Base-by-base conservation (phyloP, 352 stramenopile species). In the Globisporangium iwayamae region DNA sequence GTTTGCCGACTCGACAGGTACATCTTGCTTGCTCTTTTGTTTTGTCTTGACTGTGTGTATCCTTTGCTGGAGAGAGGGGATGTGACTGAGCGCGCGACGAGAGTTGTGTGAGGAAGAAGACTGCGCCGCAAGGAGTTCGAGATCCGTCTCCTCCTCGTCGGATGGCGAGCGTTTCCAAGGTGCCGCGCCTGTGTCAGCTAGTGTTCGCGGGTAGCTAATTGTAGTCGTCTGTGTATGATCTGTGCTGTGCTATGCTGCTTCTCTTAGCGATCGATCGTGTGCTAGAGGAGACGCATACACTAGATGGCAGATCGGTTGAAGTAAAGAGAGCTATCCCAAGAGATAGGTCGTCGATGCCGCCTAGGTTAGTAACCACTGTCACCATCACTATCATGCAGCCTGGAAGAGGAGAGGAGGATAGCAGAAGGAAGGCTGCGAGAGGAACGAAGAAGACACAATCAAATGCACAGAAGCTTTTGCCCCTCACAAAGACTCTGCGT, bases 311-410 rank as follows among this genome's bases (percentile, higher is more conserved):
- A 28, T 85, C 89, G 32, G 89, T 98, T 36, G 92, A 98, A 76
- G 91, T 98, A 48, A 98, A 98, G 76, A 76, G 86, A 58, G 92
- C 92, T 36, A 93, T 98, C 62, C 90, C 82, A 59, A 85, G 91
- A 69, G 88, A 94, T 83, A 90, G 79, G 66, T 83, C 87, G 46
- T 77, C 79, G 20, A 69, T 66, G 47, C 75, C 73, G 39, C 69
- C 82, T 82, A 92, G 83, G 79, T 89, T 89, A 90, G 83, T 90
- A 85, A 60, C 70, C 32, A 56, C 46, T 36, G 32, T 36, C 7
- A 36, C 32, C 32, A 36, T 8, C 32, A 36, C 38, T 50, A 55
- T 55, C 32, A 38, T 36, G 48, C 48, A 55, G 32, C 22, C 22
- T 55, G 73, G 67, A 69, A 71, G 65, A 66, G 59, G 50, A 72